A percentile compares a stretch with the other conserved stretches of the same genome.
Conservation (phyloP, 139 green algal species). For the Chlorella vulgaris region DNA sequence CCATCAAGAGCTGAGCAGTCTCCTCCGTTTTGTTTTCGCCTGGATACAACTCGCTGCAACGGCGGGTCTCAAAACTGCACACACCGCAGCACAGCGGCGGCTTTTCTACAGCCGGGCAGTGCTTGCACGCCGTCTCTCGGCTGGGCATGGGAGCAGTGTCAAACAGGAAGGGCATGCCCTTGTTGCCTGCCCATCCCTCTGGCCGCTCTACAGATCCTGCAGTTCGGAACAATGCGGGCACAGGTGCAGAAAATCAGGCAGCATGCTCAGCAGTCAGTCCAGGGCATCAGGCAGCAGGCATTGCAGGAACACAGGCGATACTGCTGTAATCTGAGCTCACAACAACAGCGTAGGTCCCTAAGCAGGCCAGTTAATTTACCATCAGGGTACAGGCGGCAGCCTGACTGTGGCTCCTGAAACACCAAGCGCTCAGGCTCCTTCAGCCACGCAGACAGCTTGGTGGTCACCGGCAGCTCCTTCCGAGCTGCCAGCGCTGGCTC, state of each 20-base stretch:
- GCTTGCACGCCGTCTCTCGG: background rate
- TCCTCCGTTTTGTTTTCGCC: background rate
- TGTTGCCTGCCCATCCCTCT: background rate
- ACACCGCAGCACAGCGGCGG: slow-evolving; percentile 35
- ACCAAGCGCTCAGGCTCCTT: background rate
- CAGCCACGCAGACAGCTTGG: background rate
- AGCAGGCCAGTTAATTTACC: background rate
- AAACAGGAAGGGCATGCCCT: slow-evolving; percentile 12
- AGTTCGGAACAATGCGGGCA: background rate
- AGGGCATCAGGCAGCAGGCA: too few species aligned
- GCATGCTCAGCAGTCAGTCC: too few species aligned
- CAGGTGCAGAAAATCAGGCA: too few species aligned
- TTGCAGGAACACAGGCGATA: too few species aligned
- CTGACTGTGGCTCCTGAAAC: background rate
- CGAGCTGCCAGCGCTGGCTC: background rate
- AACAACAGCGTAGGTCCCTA: too few species aligned
- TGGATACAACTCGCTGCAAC: background rate
- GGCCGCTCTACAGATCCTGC: slow-evolving; percentile 8
- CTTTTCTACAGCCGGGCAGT: slow-evolving; percentile 4
- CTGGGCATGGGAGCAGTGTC: slow-evolving; percentile 11
- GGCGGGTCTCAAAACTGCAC: slow-evolving; percentile 33
- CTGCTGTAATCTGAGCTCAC: background rate
- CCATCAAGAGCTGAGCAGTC: background rate
- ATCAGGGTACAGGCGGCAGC: slow-evolving; percentile 9
- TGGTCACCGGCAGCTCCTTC: background rate